phyloP scores from a whole-genome alignment of 2,329 filamentous ascomycete genomes.

The Curvularia eragrostidis region DNA sequence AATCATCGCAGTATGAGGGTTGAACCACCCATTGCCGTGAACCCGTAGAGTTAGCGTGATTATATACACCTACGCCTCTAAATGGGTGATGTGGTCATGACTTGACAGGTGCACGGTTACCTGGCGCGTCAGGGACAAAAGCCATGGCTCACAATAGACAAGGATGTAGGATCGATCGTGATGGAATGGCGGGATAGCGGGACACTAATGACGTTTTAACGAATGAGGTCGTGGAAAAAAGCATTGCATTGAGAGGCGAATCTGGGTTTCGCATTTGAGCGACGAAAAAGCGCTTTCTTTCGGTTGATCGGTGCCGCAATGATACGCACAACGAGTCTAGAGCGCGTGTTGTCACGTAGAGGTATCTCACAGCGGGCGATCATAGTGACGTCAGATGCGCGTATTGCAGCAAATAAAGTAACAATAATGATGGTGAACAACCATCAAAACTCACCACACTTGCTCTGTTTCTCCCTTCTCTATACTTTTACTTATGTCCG shows the following conservation, averaged over 20 bases:
- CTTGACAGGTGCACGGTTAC: conserved; percentile 6
- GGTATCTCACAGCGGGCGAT: conserved; percentile 14
- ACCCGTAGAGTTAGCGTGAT: not conserved
- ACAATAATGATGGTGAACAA: conserved; percentile 26
- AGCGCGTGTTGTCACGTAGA: conserved; percentile 27
- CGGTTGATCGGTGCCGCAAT: conserved; percentile 17
- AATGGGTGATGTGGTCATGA: conserved; percentile 9
- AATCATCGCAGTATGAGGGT: not conserved
- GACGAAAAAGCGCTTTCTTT: conserved; percentile 15
- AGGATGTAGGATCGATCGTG: conserved; percentile 14
- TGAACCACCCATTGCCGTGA: not conserved
- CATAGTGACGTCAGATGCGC: conserved; percentile 41
- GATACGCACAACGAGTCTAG: conserved; percentile 6
- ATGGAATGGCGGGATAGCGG: conserved; percentile 15
- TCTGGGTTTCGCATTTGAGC: conserved; percentile 14
- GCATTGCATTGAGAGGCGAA: conserved; percentile 17
- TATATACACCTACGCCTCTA: not conserved
- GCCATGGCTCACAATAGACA: conserved; percentile 9
- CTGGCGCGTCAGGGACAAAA: conserved; percentile 4
- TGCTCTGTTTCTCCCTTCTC: not conserved
- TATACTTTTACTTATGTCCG: conserved; percentile 27
- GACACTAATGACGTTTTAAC: conserved; percentile 14
- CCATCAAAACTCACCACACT: conserved; percentile 8
- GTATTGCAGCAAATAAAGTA: conserved; percentile 25
- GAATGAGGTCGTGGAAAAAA: conserved; percentile 16